These are phyloP conservation scores for Senna tora DNA, from an alignment of 306 rosid species.

Conservation along the genomic window DNA sequence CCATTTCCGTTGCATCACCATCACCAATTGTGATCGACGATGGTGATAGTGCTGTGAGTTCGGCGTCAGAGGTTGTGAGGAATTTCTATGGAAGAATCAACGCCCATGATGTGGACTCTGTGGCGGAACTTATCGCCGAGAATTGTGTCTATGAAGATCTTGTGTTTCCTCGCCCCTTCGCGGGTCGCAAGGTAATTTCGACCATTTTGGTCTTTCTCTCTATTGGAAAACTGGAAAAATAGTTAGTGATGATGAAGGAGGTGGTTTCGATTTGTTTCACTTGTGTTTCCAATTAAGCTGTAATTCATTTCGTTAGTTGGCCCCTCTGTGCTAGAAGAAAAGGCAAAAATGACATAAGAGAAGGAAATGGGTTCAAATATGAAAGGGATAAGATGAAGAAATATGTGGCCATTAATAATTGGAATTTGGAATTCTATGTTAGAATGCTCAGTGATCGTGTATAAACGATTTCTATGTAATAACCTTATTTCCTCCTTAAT, in stretches of 20 bases:
- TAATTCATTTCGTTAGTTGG: no score
- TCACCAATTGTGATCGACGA: slow-evolving; percentile 33
- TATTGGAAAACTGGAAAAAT: background rate
- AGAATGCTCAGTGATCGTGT: no score
- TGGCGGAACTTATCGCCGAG: slow-evolving; percentile 64
- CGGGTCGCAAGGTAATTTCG: slow-evolving; percentile 74
- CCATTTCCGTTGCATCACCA: slow-evolving; percentile 42
- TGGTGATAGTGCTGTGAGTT: slow-evolving; percentile 31
- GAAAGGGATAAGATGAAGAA: background rate
- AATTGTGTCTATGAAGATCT: slow-evolving; percentile 89
- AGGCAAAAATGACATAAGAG: background rate
- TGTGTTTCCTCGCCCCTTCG: slow-evolving; percentile 79
- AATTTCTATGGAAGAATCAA: slow-evolving; percentile 76
- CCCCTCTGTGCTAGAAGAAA: background rate
- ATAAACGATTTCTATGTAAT: no score
- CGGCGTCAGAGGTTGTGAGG: slow-evolving; percentile 63
- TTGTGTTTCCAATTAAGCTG: background rate
- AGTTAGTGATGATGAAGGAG: background rate
- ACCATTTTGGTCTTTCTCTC: background rate
- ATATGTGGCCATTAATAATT: background rate
- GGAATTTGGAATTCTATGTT: background rate
- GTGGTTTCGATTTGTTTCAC: background rate
- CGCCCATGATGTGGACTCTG: slow-evolving; percentile 62
- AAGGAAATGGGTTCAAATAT: background rate
- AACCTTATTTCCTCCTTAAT: no score